These are phyloP conservation scores for Hordeum vulgare DNA, from an alignment of 176 grass and related monocot species.

Conservation along the genomic window DNA sequence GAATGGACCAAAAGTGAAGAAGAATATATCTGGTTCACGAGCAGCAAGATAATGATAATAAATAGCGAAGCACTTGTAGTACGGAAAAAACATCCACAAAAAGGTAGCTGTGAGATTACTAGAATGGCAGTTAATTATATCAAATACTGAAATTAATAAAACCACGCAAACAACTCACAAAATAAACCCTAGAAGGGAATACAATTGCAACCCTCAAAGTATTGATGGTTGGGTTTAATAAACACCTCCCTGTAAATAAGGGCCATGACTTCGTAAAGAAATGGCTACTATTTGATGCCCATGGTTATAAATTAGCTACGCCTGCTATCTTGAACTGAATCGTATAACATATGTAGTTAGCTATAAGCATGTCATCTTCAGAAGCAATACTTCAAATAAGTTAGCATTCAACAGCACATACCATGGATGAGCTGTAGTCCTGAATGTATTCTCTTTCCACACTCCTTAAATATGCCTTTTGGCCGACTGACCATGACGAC, in stretches of 20 bases:
- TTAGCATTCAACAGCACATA: slow-evolving; percentile 32
- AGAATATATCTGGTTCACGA: neutral
- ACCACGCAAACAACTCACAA: neutral
- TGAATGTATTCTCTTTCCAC: slow-evolving; percentile 85
- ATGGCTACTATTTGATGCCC: neutral
- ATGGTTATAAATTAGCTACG: slow-evolving; percentile 5
- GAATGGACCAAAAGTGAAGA: neutral
- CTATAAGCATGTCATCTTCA: neutral
- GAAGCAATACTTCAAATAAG: neutral
- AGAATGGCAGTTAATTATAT: neutral
- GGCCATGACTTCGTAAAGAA: neutral
- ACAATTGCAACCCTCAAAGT: neutral
- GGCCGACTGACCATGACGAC: slow-evolving; percentile 83
- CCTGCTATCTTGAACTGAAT: slow-evolving; percentile 15
- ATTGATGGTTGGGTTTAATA: neutral
- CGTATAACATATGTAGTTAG: neutral
- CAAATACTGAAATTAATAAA: neutral
- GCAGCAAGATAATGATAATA: neutral
- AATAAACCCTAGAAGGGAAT: neutral
- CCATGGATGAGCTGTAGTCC: slow-evolving; percentile 72
- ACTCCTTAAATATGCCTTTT: slow-evolving; percentile 94
- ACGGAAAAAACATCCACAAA: neutral
- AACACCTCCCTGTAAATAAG: neutral
- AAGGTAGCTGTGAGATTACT: neutral
- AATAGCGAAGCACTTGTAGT: neutral